A percentile compares a stretch with the other conserved stretches of the same genome.
phyloP scores from a whole-genome alignment of 2,329 filamentous ascomycete species.

The Purpureocillium takamizusanense region DNA sequence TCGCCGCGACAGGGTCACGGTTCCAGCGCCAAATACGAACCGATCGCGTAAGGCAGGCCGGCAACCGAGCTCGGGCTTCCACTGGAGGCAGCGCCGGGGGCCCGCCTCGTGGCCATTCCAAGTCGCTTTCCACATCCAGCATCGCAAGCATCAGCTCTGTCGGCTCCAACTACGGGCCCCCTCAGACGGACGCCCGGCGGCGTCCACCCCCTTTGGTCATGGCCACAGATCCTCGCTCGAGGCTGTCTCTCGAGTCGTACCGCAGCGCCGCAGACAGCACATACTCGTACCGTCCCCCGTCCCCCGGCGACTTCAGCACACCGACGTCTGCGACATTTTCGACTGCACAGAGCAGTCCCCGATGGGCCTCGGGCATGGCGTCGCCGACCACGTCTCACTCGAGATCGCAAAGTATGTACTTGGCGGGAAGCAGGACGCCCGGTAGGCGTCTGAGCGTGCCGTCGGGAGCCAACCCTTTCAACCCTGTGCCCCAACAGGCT shows the following conservation, averaged over 20 bases:
- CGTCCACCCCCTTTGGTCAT: slow-evolving; percentile 77
- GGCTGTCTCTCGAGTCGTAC: slow-evolving; percentile 60
- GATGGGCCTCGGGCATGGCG: slow-evolving; percentile 56
- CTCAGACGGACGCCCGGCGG: slow-evolving; percentile 58
- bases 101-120: slow-evolving; percentile 72
- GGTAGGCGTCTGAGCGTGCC: slow-evolving; percentile 76
- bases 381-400: slow-evolving; percentile 67
- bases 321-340: slow-evolving; percentile 80
- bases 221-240: slow-evolving; percentile 60
- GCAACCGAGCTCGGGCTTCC: slow-evolving; percentile 63
- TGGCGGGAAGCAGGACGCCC: slow-evolving; percentile 52
- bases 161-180: slow-evolving; percentile 58
- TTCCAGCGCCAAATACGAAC: slow-evolving; percentile 90
- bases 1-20: slow-evolving; percentile 83
- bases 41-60: slow-evolving; percentile 69
- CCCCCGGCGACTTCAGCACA: slow-evolving; percentile 69
- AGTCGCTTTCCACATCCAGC: slow-evolving; percentile 78
- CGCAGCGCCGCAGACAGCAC: slow-evolving; percentile 54
- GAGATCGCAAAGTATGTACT: slow-evolving; percentile 64
- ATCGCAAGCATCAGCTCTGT: slow-evolving; percentile 65
- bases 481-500: slow-evolving; percentile 48
- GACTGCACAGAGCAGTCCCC: slow-evolving; percentile 65
- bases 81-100: slow-evolving; percentile 66
- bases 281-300: slow-evolving; percentile 54
- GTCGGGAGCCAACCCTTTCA: slow-evolving; percentile 65